Evolutionary conservation across 2,329 filamentous ascomycete species (phyloP).

Genomic region (Calonectria henricotiae): DNA sequence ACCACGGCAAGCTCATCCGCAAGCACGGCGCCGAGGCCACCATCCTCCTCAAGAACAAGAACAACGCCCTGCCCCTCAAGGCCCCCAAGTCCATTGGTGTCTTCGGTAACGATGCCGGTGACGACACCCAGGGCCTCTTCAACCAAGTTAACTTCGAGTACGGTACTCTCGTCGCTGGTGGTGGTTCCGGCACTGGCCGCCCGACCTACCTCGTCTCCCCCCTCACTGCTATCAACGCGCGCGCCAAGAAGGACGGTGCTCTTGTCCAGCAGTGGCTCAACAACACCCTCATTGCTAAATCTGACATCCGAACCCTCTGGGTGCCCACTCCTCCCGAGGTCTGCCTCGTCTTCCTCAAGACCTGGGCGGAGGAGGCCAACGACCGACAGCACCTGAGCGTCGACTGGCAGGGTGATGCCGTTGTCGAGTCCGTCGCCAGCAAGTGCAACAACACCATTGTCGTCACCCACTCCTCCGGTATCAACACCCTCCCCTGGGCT

Average conservation of each 20-base stretch:
- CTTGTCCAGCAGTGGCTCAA: slow-evolving; percentile 65
- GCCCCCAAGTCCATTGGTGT: slow-evolving; percentile 71
- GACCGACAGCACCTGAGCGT: slow-evolving; percentile 71
- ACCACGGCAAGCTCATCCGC: slow-evolving; percentile 71
- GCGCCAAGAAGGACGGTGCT: slow-evolving; percentile 63
- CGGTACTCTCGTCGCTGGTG: slow-evolving; percentile 72
- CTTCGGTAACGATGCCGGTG: slow-evolving; percentile 68
- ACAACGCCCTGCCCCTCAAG: slow-evolving; percentile 73
- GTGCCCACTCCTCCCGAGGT: slow-evolving; percentile 71
- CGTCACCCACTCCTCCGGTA: slow-evolving; percentile 79
- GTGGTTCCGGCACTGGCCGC: slow-evolving; percentile 66
- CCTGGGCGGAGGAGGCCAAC: slow-evolving; percentile 77
- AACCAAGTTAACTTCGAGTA: slow-evolving; percentile 77
- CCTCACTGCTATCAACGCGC: slow-evolving; percentile 63
- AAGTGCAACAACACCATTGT: slow-evolving; percentile 78
- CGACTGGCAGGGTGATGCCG: slow-evolving; percentile 73
- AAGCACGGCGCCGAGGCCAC: slow-evolving; percentile 73
- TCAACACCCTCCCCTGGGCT: slow-evolving; percentile 79
- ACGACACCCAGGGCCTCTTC: slow-evolving; percentile 75
- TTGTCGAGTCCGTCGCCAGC: slow-evolving; percentile 75
- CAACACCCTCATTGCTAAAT: slow-evolving; percentile 62
- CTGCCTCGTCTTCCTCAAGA: slow-evolving; percentile 77
- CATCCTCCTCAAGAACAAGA: slow-evolving; percentile 82
- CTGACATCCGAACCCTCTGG: slow-evolving; percentile 64
- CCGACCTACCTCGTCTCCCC: slow-evolving; percentile 59